Evolutionary conservation across 2,329 filamentous ascomycete species (phyloP), one percentile per base, ranked within the genome.

Genomic region (Gaeumannomyces sp.): DNA sequence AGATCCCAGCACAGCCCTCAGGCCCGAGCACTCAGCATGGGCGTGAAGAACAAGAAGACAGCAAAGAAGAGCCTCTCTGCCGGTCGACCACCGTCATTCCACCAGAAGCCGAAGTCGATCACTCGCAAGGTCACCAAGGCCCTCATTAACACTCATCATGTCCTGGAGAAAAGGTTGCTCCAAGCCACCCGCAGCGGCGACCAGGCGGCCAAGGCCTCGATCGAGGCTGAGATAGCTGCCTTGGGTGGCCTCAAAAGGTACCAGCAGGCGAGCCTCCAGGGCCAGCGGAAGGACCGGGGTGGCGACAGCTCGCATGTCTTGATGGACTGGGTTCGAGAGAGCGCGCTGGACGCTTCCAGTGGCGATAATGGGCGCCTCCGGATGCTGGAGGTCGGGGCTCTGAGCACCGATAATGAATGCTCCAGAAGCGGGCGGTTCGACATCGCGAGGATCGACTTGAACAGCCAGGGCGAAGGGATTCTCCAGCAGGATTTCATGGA

Each of bases 401-500:
- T 99, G 63, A 96, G 92, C 70, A 90, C 88, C 3, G 83, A 84
- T 56, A 99, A 99, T 74, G 90, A 89, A 19, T 96, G 93, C 75
- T 94, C 93, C 0, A 85, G 81, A 66, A 90, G 89, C 67, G 81
- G 81, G 8, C 73, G 84, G 59, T 90, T 98, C 70, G 81, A 90
- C 50, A 86, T 96, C 71, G 85, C 88, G 67, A 86, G 93, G 68
- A 97, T 99, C 74, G 95, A 99, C 73, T 79, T 99, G 65, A 91
- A 96, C 76, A 95, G 93, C 66, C 92, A 96, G 73, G 89, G 88
- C 60, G 81, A 89, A 1, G 88, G 87, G 0, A 99, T 99, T 69
- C 74, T 88, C 65, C 87, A 96, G 75, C 92, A 97, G 73, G 92
- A 99, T 75, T 98, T 99, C 72, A 97, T 99, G 93, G 79, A 92